These are phyloP conservation scores for Eucalyptus camaldulensis DNA, from an alignment of 345 rosid genomes.

Conservation along the genomic window DNA sequence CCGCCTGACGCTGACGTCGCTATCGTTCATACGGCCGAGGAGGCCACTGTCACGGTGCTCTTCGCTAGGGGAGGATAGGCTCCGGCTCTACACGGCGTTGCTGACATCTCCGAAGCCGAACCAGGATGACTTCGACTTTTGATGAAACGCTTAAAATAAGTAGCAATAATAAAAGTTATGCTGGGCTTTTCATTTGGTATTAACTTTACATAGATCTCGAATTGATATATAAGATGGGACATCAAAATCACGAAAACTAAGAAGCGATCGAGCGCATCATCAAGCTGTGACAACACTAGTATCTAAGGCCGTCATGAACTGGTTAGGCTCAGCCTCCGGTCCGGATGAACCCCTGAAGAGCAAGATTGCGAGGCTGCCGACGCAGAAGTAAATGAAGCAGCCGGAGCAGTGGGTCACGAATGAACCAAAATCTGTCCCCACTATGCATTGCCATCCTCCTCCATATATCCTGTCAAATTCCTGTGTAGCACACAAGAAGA, in stretches of 20 bases:
- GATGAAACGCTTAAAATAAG: neutral
- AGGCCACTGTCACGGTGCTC: conserved; percentile 81
- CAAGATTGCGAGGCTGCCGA: conserved; percentile 50
- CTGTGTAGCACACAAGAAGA: conserved; percentile 1
- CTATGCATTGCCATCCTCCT: conserved; percentile 62
- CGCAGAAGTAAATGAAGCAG: conserved; percentile 43
- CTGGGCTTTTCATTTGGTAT: neutral
- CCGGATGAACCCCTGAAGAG: conserved; percentile 38
- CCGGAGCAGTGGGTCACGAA: conserved; percentile 55
- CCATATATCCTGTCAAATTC: conserved; percentile 44
- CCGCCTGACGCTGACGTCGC: conserved; percentile 62
- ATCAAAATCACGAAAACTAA: neutral
- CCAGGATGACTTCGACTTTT: conserved; percentile 85
- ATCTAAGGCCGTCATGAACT: neutral
- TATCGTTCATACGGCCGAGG: conserved; percentile 87
- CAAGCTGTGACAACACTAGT: neutral
- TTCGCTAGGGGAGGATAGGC: conserved; percentile 78
- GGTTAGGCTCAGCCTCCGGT: neutral
- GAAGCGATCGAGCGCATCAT: neutral
- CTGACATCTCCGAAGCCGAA: conserved; percentile 95
- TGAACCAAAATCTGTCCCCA: conserved; percentile 57
- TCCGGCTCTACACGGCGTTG: conserved; percentile 84
- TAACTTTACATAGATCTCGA: neutral
- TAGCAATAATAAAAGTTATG: neutral
- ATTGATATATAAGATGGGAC: neutral